Evolutionary conservation across 2,329 filamentous ascomycete species (phyloP).

Genomic region (Venturia nashicola): DNA sequence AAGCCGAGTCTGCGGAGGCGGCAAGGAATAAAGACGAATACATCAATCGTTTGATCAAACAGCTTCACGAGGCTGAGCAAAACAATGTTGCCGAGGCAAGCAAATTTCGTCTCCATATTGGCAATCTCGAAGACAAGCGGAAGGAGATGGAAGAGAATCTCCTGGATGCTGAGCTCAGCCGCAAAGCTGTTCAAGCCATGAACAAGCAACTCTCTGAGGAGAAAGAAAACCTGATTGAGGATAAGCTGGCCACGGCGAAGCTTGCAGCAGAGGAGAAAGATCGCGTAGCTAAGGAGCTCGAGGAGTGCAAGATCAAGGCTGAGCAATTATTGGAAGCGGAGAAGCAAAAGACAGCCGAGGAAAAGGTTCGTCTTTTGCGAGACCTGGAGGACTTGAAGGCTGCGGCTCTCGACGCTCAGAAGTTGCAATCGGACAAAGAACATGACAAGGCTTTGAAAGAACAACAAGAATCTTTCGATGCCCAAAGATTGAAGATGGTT

Average conservation of each 20-base stretch:
- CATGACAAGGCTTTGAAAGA: constrained; percentile 26
- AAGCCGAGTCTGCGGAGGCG: constrained; percentile 37
- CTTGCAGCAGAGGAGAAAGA: constrained; percentile 24
- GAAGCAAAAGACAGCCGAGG: constrained; percentile 21
- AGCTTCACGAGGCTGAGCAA: constrained; percentile 36
- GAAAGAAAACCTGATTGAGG: constrained; percentile 31
- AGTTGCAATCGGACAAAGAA: constrained; percentile 20
- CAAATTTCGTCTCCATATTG: constrained; percentile 38
- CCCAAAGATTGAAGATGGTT: constrained; percentile 32
- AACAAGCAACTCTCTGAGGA: constrained; percentile 28
- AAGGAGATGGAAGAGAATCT: constrained; percentile 38
- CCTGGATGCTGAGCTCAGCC: constrained; percentile 30
- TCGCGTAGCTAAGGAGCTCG: constrained; percentile 25
- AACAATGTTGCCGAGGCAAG: constrained; percentile 38
- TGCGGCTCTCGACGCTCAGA: constrained; percentile 18
- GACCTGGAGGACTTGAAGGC: constrained; percentile 12
- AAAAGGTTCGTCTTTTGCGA: constrained; percentile 6
- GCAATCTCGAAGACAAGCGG: constrained; percentile 38
- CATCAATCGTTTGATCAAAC: constrained; percentile 38
- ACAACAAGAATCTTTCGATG: constrained; percentile 30
- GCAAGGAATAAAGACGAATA: constrained; percentile 41
- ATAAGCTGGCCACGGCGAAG: constrained; percentile 25
- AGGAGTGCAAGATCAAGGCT: constrained; percentile 29
- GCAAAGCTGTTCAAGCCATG: constrained; percentile 21
- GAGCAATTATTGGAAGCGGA: constrained; percentile 12